phyloP scores from a whole-genome alignment of 2,329 filamentous ascomycete genomes.

The Dothidotthia symphoricarpi region DNA sequence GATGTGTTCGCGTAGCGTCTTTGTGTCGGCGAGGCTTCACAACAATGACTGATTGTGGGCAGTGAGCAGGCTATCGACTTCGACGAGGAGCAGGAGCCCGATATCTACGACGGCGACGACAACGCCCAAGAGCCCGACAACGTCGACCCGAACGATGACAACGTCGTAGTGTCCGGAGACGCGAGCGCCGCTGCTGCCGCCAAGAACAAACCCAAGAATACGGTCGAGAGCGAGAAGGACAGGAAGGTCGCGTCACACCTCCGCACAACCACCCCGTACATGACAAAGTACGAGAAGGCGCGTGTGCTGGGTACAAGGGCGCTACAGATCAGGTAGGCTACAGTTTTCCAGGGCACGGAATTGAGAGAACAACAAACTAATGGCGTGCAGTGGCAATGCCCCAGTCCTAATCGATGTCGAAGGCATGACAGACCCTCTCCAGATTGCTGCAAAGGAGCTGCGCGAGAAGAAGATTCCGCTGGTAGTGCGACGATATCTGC shows the following conservation, averaged over 20 bases:
- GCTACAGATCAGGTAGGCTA: slow-evolving; percentile 82
- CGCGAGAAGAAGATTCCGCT: slow-evolving; percentile 98
- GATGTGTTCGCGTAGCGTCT: too few relatives aligned
- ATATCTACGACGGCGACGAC: slow-evolving; percentile 65
- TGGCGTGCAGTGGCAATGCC: slow-evolving; percentile 77
- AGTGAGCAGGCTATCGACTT: slow-evolving; percentile 49
- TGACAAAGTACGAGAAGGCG: slow-evolving; percentile 98
- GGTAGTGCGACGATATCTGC: slow-evolving; percentile 91
- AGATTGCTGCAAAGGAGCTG: slow-evolving; percentile 97
- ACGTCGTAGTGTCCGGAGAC: slow-evolving; percentile 52
- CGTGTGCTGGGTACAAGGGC: slow-evolving; percentile 90
- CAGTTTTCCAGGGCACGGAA: not conserved
- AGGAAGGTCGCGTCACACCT: slow-evolving; percentile 90
- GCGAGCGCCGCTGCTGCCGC: slow-evolving; percentile 49
- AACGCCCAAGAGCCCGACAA: slow-evolving; percentile 47
- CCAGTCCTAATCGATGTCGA: slow-evolving; percentile 95
- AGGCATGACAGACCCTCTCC: slow-evolving; percentile 94
- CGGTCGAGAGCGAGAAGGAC: slow-evolving; percentile 60
- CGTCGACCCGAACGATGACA: slow-evolving; percentile 37
- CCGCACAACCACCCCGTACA: slow-evolving; percentile 91
- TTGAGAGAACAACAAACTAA: slow-evolving; percentile 17
- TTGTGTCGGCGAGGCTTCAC: too few relatives aligned
- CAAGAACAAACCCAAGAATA: slow-evolving; percentile 50
- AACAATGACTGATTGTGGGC: slow-evolving; percentile 9
- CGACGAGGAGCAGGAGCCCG: slow-evolving; percentile 60